Evolutionary conservation across 148 eudicot species (phyloP), one percentile per base, ranked within the genome.

Genomic region (Mesembryanthemum crystallinum): DNA sequence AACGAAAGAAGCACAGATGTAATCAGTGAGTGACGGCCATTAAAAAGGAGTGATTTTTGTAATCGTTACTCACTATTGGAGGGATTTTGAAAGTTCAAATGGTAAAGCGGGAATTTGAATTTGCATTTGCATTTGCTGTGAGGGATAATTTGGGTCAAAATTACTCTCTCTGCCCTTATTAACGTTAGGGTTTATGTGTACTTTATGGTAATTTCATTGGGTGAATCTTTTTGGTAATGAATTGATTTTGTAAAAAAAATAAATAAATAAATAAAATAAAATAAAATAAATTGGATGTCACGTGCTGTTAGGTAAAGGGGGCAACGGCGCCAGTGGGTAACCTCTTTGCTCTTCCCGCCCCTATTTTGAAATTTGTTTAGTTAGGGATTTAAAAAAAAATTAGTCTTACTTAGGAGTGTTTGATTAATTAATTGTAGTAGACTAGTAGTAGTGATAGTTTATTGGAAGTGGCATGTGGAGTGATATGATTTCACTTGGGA

Each of bases 21-120:
- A n/a, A n/a, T n/a, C n/a, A n/a, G n/a, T n/a, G n/a, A n/a, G n/a
- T n/a, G n/a, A n/a, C n/a, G n/a, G n/a, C n/a, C n/a, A n/a, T n/a
- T n/a, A n/a, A n/a, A n/a, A n/a, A n/a, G n/a, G n/a, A n/a, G n/a
- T n/a, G n/a, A n/a, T n/a, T n/a, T n/a, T n/a, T n/a, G n/a, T n/a
- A n/a, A n/a, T n/a, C n/a, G n/a, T n/a, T n/a, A n/a, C n/a, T n/a
- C n/a, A n/a, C n/a, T n/a, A n/a, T n/a, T 58, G 55, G 81, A 67
- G 85, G 76, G 76, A 71, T 77, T 85, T 82, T 74, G 77, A 80
- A 77, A 80, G 37, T 85, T 82, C 77, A 73, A 73, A 71, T n/a
- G n/a, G n/a, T 13, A 28, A 64, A 71, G 84, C 82, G 83, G 85
- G 84, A 82, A 43, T 80, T 77, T 66, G 76, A 76, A 57, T 73